These are phyloP conservation scores for Phytophthora syringae DNA, from an alignment of 352 stramenopile genomes.

Conservation along the genomic window DNA sequence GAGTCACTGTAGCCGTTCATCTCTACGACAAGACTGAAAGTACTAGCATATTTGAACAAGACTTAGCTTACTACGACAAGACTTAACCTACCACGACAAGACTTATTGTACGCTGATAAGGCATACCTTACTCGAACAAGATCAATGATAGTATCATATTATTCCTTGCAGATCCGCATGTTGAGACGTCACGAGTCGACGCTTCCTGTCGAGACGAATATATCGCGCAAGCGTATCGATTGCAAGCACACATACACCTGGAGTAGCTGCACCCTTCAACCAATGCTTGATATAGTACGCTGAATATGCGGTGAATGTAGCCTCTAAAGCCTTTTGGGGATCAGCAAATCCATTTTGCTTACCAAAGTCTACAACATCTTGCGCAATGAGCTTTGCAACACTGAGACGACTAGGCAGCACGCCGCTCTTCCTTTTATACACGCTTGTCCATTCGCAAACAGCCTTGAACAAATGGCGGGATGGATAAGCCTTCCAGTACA, in stretches of 20 bases:
- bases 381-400: constrained; percentile 11
- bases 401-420: constrained; percentile 7
- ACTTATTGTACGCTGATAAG: too few species aligned
- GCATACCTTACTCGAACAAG: too few species aligned
- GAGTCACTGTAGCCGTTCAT: too few species aligned
- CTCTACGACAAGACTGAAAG: too few species aligned
- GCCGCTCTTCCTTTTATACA: constrained; percentile 6
- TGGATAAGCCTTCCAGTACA: background rate
- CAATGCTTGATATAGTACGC: constrained; percentile 12
- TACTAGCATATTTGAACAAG: too few species aligned
- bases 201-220: constrained; percentile 10
- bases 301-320: background rate
- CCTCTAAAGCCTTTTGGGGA: background rate
- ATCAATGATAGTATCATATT: too few species aligned
- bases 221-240: constrained; percentile 14
- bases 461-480: constrained; percentile 10
- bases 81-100: too few species aligned
- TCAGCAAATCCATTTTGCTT: background rate
- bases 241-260: background rate
- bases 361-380: constrained; percentile 3
- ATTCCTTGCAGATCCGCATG: too few species aligned
- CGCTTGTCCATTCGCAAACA: constrained; percentile 4
- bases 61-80: too few species aligned
- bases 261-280: background rate
- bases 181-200: background rate